These are phyloP conservation scores for Dactylellina sp. DNA, from an alignment of 2,329 filamentous ascomycete genomes.

Conservation along the genomic window DNA sequence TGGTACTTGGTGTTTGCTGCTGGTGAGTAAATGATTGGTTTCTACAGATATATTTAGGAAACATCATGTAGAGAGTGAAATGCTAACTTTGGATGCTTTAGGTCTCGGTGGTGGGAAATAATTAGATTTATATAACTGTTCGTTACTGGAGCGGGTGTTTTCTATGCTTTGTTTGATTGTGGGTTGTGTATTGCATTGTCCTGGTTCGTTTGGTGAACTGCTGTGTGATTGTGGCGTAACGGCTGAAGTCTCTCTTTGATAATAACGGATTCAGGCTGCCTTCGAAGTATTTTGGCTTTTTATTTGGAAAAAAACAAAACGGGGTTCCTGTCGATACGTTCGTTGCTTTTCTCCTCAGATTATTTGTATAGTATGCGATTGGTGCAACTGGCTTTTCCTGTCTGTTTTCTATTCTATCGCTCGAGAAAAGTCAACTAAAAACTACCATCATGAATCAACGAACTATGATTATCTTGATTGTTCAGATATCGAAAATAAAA, in stretches of 20 bases:
- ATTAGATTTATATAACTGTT: slow-evolving; percentile 1
- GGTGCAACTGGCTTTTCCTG: background rate
- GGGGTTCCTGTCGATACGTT: background rate
- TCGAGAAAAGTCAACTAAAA: too few species aligned
- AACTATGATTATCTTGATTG: too few species aligned
- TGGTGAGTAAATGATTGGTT: slow-evolving; percentile 68
- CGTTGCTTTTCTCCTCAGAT: background rate
- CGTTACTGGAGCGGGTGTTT: background rate
- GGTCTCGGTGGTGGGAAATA: slow-evolving; percentile 37
- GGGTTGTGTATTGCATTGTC: background rate
- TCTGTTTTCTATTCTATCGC: background rate
- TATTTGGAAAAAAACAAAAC: background rate
- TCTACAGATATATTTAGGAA: background rate
- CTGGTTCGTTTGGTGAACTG: slow-evolving; percentile 6
- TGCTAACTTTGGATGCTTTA: slow-evolving; percentile 20
- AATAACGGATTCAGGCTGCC: background rate
- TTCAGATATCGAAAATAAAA: too few species aligned
- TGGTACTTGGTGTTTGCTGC: slow-evolving; percentile 87
- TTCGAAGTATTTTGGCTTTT: slow-evolving; percentile 4
- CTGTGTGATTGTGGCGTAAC: slow-evolving; percentile 15
- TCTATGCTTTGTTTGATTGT: background rate
- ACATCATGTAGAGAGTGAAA: background rate
- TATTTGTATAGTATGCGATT: background rate
- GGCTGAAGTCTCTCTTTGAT: background rate
- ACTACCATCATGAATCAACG: too few species aligned